phyloP scores from a whole-genome alignment of 139 green algal species.

The Bryopsis sp. region DNA sequence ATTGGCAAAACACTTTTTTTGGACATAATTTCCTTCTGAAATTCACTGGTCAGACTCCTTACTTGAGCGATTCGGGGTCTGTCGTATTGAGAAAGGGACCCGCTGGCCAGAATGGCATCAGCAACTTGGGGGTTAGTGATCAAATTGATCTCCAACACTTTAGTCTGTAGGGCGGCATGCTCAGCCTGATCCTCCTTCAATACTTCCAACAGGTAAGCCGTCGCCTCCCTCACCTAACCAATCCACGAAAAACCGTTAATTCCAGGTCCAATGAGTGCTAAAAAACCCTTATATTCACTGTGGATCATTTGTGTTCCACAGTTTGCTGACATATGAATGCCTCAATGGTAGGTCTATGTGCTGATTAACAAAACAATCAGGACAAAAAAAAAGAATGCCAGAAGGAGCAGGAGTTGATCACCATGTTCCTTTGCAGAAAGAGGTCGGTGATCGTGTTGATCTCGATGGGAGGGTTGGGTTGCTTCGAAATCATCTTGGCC shows the following conservation, averaged over 20 bases:
- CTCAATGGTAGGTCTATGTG: too few relatives aligned
- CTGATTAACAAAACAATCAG: too few relatives aligned
- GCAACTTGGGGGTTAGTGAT: slow-evolving; percentile 96
- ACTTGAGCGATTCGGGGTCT: slow-evolving; percentile 78
- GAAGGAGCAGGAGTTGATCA: background rate
- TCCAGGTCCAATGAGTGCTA: background rate
- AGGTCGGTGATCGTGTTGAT: slow-evolving; percentile 92
- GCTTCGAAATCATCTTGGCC: slow-evolving; percentile 87
- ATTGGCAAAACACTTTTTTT: too few relatives aligned
- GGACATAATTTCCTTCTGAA: too few relatives aligned
- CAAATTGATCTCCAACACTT: slow-evolving; percentile 99
- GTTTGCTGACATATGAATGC: background rate
- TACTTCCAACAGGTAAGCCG: slow-evolving; percentile 94
- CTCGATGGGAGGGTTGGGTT: slow-evolving; percentile 65
- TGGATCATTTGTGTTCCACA: slow-evolving; percentile 20
- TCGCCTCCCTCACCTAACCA: slow-evolving; percentile 82
- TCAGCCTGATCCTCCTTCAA: slow-evolving; percentile 81
- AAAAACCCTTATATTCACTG: background rate
- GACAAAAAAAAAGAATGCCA: slow-evolving; percentile 9
- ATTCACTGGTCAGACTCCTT: too few relatives aligned
- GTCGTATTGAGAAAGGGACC: slow-evolving; percentile 95
- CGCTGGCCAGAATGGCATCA: slow-evolving; percentile 93
- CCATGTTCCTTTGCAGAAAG: slow-evolving; percentile 71
- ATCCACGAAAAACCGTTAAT: too few relatives aligned
- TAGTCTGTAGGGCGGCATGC: slow-evolving; percentile 71